Evolutionary conservation across 2,329 filamentous ascomycete species (phyloP).

Genomic region (Xylaria polymorpha): DNA sequence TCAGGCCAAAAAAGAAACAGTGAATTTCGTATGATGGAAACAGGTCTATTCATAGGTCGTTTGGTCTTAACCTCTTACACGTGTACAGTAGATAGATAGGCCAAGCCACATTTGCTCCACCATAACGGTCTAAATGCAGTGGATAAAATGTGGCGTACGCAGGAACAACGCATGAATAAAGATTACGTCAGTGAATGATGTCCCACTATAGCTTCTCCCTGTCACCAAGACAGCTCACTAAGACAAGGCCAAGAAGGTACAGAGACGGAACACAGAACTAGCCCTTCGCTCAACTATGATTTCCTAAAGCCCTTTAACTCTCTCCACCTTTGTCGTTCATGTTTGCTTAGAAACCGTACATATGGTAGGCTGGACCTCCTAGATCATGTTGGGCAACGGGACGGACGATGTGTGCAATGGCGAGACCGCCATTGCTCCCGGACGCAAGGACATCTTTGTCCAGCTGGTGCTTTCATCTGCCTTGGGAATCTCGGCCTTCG

Average conservation of each 20-base stretch:
- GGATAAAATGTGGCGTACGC: slow-evolving; percentile 13
- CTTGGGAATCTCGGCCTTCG: slow-evolving; percentile 76
- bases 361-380: slow-evolving; percentile 27
- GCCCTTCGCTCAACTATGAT: slow-evolving; percentile 19
- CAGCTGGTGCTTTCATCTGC: slow-evolving; percentile 79
- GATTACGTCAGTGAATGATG: slow-evolving; percentile 28
- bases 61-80: too few species aligned
- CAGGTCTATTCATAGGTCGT: too few species aligned
- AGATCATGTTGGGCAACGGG: slow-evolving; percentile 36
- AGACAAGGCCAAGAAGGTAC: neutral
- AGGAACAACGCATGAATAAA: slow-evolving; percentile 15
- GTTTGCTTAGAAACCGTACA: slow-evolving; percentile 8
- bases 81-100: too few species aligned
- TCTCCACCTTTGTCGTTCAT: slow-evolving; percentile 15
- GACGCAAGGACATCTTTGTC: slow-evolving; percentile 62
- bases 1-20: too few species aligned
- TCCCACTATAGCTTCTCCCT: neutral
- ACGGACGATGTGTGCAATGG: slow-evolving; percentile 39
- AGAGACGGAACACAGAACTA: neutral
- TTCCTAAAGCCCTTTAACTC: slow-evolving; percentile 15
- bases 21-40: too few species aligned
- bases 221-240: neutral
- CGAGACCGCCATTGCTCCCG: slow-evolving; percentile 48
- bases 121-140: neutral
- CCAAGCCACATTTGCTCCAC: slow-evolving; percentile 7